Base-by-base conservation (phyloP, 2,329 filamentous ascomycete species). In the Helotiales sp. region DNA sequence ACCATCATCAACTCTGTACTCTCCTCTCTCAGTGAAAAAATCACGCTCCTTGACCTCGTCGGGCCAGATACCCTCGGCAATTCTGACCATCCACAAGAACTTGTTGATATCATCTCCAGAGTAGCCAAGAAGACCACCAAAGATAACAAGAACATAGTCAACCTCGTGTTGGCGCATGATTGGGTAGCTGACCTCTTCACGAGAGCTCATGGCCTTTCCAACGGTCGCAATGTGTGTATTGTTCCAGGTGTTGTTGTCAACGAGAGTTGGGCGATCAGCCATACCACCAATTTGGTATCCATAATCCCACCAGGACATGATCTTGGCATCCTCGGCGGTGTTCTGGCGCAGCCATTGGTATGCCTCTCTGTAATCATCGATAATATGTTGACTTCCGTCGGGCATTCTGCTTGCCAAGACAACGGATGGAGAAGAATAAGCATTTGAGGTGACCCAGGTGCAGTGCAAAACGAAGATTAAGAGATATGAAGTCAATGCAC, bases 241-340 rank as follows among this genome's bases (percentile, higher is more conserved):
- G 85, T 99, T 99, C 96, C 96, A 99, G 1, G 96, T 99, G 83
- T 99, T 99, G 85, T 99, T 99, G 84, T 99, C 96, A 37, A 99
- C 96, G 37, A 99, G 86, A 0, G 96, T 99, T 37, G 96, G 96
- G 63, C 96, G 89, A 80, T 99, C 96, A 59, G 96, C 96, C 96
- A 99, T 99, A 73, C 96, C 96, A 82, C 96, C 96, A 80, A 99
- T 99, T 82, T 99, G 96, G 83, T 99, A 99, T 72, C 96, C 96
- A 77, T 99, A 99, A 79, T 99, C 96, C 96, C 96, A 99, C 96
- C 96, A 99, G 1, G 94, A 96, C 95, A 98, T 98, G 78, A 99
- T 91, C 86, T 98, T 99, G 77, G 96, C 94, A 75, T 97, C 92
- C 73, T 95, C 87, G 68, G 91, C 86, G 10, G 96, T 99, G 84